phyloP scores from a whole-genome alignment of 148 eudicot species.

The Dysphania ambrosioides region DNA sequence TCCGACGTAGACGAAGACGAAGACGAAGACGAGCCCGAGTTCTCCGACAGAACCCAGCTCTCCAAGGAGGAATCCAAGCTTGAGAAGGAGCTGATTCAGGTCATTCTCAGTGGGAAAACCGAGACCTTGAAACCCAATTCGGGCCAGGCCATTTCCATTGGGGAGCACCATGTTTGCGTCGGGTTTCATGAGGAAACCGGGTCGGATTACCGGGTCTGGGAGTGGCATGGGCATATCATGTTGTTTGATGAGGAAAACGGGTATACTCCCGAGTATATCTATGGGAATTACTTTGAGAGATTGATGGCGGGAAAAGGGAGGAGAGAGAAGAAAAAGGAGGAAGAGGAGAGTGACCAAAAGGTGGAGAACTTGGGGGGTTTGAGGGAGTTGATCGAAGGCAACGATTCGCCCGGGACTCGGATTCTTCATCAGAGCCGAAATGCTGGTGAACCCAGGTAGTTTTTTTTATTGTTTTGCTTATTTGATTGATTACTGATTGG shows the following conservation, averaged over 20 bases:
- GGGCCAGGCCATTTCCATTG: conserved; percentile 78
- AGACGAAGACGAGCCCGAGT: too few relatives aligned
- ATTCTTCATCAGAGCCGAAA: conserved; percentile 26
- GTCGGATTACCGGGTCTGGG: conserved; percentile 94
- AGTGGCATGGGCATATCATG: conserved; percentile 99
- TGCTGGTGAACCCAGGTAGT: conserved; percentile 15
- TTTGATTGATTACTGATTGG: background rate
- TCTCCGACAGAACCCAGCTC: conserved; percentile 34
- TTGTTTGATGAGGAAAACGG: conserved; percentile 84
- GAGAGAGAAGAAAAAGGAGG: background rate
- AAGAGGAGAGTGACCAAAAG: background rate
- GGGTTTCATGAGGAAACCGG: conserved; percentile 76
- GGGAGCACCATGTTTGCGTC: conserved; percentile 83
- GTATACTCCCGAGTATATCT: conserved; percentile 82
- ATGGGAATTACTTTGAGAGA: conserved; percentile 94
- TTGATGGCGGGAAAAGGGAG: background rate
- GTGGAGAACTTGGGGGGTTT: conserved; percentile 22
- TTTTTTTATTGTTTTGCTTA: background rate
- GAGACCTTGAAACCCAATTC: conserved; percentile 82
- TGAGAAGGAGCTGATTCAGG: conserved; percentile 66
- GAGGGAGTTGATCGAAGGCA: conserved; percentile 20
- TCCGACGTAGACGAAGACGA: conserved; percentile 14
- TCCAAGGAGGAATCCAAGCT: conserved; percentile 76
- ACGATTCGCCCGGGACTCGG: background rate
- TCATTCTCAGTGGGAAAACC: conserved; percentile 58